phyloP scores from a whole-genome alignment of 169 alveolate genomes.

The Plasmodium falciparum region DNA sequence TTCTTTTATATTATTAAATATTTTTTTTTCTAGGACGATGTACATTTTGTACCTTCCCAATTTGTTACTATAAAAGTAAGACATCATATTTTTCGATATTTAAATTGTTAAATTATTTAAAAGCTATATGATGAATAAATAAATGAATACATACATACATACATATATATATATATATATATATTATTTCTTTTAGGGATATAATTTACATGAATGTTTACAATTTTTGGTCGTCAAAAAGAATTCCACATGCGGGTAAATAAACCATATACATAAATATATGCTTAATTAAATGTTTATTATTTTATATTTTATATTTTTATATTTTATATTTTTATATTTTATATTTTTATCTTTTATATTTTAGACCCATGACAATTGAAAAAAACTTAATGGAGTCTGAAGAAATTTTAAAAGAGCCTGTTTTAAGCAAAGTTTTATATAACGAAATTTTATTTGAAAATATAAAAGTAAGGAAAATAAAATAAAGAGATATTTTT shows the following conservation, averaged over 20 bases:
- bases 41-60: slow-evolving; percentile 20
- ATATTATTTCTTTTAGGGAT: slow-evolving; percentile 30
- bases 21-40: slow-evolving; percentile 16
- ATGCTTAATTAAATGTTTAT: neutral
- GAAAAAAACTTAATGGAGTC: slow-evolving; percentile 38
- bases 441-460: slow-evolving; percentile 33
- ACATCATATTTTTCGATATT: neutral
- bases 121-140: neutral
- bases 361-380: slow-evolving; percentile 13
- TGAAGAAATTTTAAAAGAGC: slow-evolving; percentile 23
- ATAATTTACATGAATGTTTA: slow-evolving; percentile 34
- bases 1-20: neutral
- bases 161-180: neutral
- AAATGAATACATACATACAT: neutral
- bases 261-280: neutral
- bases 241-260: slow-evolving; percentile 47
- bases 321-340: neutral
- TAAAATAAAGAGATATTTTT: neutral
- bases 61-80: slow-evolving; percentile 38
- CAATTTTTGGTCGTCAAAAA: slow-evolving; percentile 36
- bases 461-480: slow-evolving; percentile 24
- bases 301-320: neutral
- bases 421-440: slow-evolving; percentile 20
- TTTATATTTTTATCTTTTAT: neutral
- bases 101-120: neutral